phyloP scores from a whole-genome alignment of 495 filamentous ascomycete species.

The Podospora anserina region DNA sequence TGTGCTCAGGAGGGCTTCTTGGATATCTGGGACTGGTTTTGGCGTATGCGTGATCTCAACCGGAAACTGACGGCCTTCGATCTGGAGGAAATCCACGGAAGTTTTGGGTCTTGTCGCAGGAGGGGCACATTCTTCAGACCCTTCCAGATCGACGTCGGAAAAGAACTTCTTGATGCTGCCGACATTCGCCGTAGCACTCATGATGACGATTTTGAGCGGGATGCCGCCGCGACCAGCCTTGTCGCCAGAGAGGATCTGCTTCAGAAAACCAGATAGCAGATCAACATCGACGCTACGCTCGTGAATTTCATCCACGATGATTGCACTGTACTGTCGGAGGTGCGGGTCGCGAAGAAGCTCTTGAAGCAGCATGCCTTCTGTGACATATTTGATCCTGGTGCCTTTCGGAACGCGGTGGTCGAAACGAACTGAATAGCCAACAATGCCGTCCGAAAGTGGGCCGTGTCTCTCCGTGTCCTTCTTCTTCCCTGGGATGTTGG shows the following conservation, averaged over 20 bases:
- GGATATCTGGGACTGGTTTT: slow-evolving; percentile 75
- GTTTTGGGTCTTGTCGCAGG: slow-evolving; percentile 4
- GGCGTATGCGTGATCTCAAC: slow-evolving; percentile 76
- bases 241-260: slow-evolving; percentile 61
- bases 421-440: slow-evolving; percentile 93
- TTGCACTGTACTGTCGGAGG: slow-evolving; percentile 77
- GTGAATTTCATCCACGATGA: slow-evolving; percentile 96
- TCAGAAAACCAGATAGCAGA: slow-evolving; percentile 81
- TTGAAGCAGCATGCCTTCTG: slow-evolving; percentile 94
- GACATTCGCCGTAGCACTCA: slow-evolving; percentile 95
- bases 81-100: slow-evolving; percentile 56
- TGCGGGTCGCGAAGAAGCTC: slow-evolving; percentile 86
- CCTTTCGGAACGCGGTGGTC: slow-evolving; percentile 70
- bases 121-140: background rate
- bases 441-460: slow-evolving; percentile 58
- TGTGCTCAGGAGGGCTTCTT: slow-evolving; percentile 73
- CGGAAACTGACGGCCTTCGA: slow-evolving; percentile 85
- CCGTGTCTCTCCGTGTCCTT: background rate
- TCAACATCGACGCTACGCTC: slow-evolving; percentile 97
- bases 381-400: slow-evolving; percentile 86
- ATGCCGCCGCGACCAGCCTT: slow-evolving; percentile 61
- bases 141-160: slow-evolving; percentile 27
- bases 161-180: slow-evolving; percentile 76
- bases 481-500: slow-evolving; percentile 63
- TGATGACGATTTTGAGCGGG: slow-evolving; percentile 83